Percentiles rank a stretch among this genome's conserved stretches.
Evolutionary conservation across 768 basidiomycete genomes (phyloP).

Genomic region (Obba rivulosa): DNA sequence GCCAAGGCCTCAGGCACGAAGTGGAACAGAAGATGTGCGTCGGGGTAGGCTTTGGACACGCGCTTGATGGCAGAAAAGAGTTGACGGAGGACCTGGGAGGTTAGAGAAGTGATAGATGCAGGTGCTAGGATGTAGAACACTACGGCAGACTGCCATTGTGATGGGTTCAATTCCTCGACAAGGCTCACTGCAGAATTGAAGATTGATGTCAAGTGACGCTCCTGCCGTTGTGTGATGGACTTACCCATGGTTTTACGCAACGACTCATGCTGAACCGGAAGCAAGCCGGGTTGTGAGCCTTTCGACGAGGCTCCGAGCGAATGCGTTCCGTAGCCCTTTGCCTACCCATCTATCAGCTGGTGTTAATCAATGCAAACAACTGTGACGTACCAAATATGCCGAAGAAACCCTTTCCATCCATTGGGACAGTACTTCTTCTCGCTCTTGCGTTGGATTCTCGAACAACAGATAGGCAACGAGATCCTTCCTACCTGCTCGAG

Average conservation of each 20-base stretch:
- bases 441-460: constrained; percentile 52
- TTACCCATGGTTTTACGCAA: constrained; percentile 64
- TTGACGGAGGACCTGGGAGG: constrained; percentile 65
- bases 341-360: constrained; percentile 34
- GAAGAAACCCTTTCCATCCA: constrained; percentile 56
- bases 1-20: constrained; percentile 67
- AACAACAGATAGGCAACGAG: constrained; percentile 63
- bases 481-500: constrained; percentile 67
- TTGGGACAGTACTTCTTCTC: constrained; percentile 38
- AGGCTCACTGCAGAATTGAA: constrained; percentile 11
- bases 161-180: constrained; percentile 5
- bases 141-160: constrained; percentile 17
- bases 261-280: constrained; percentile 62
- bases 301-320: constrained; percentile 42
- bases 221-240: constrained; percentile 9
- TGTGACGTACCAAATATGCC: constrained; percentile 51
- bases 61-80: constrained; percentile 61
- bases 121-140: constrained; percentile 72
- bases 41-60: constrained; percentile 39
- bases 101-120: constrained; percentile 50
- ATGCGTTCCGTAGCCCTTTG: constrained; percentile 56
- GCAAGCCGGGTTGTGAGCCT: constrained; percentile 49
- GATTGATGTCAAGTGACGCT: no score
- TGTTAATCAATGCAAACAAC: neutral
- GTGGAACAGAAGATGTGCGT: constrained; percentile 57